Evolutionary conservation across 345 rosid species (phyloP), one percentile per base, ranked within the genome.

Genomic region (Clausena lansium): DNA sequence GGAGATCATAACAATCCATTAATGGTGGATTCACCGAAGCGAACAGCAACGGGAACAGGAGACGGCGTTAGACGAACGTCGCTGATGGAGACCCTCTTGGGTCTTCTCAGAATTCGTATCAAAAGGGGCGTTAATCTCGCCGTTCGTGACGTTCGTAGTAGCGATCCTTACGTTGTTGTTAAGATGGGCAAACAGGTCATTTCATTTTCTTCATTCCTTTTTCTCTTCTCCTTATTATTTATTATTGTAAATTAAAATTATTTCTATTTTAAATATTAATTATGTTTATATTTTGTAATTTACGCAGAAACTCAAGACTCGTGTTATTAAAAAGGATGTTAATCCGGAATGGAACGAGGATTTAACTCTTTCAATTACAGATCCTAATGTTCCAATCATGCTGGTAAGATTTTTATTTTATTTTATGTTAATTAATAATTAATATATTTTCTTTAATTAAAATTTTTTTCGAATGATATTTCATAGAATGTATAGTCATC

Each of bases 291-390:
- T 47, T 41, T 45, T 45, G 50, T 35, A 60, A 64, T 10, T 73
- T 73, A 72, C 83, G 88, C 89, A 92, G 98, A 94, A 83, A 83
- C 59, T 97, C 78, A 96, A 91, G 91, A 97, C 98, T 75, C 93
- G 97, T 41, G 95, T 93, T 4, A 86, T 97, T 33, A 88, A 84
- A 75, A 94, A 85, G 83, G 90, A 91, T 74, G 89, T 94, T 8
- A 96, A 97, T 80, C 99, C 98, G 19, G 89, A 85, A 75, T 94
- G 98, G 99, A 89, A 97, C 68, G 99, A 96, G 78, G 97, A 94
- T 82, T 80, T 96, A 39, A 96, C 99, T 47, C 93, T 97, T 62
- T 89, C 98, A 38, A 81, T 97, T 55, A 82, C 88, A 19, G 97
- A 95, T 86, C 83, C 96, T 61, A 79, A 64, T 74, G 69, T 82